Evolutionary conservation across 768 basidiomycete genomes (phyloP).

Genomic region (Auriscalpium vulgare): DNA sequence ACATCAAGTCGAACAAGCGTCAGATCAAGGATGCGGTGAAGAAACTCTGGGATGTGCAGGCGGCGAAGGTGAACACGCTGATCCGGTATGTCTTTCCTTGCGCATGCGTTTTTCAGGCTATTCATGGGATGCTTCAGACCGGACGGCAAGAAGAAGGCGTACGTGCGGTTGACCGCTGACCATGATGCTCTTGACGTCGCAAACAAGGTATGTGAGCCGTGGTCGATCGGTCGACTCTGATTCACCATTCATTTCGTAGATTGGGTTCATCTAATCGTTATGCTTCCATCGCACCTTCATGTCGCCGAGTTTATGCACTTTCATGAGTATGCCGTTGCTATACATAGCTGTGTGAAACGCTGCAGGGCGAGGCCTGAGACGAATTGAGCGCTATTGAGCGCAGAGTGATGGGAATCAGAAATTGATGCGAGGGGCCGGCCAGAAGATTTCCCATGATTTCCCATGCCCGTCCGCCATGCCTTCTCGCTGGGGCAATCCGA

Average conservation of each 20-base stretch:
- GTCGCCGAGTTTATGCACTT: neutral
- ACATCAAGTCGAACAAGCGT: constrained; percentile 92
- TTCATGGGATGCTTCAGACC: constrained; percentile 44
- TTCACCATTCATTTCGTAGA: constrained; percentile 35
- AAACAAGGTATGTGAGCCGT: constrained; percentile 66
- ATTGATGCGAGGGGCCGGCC: no score
- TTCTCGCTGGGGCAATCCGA: no score
- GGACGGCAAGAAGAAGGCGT: constrained; percentile 99
- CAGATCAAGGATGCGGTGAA: constrained; percentile 99
- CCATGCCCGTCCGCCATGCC: no score
- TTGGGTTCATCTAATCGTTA: constrained; percentile 79
- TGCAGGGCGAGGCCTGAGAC: no score
- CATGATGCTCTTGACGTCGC: constrained; percentile 95
- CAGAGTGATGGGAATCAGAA: no score
- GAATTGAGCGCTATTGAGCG: no score
- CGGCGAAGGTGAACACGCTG: constrained; percentile 95
- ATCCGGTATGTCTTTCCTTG: constrained; percentile 60
- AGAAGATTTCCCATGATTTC: no score
- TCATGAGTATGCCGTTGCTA: neutral
- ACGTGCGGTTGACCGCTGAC: constrained; percentile 91
- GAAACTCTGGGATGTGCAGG: constrained; percentile 97
- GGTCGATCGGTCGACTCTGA: neutral
- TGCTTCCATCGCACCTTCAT: neutral
- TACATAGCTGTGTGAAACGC: no score
- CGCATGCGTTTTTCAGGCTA: neutral